These are phyloP conservation scores for Spergularia bocconei DNA, from an alignment of 148 eudicot genomes.

Conservation along the genomic window DNA sequence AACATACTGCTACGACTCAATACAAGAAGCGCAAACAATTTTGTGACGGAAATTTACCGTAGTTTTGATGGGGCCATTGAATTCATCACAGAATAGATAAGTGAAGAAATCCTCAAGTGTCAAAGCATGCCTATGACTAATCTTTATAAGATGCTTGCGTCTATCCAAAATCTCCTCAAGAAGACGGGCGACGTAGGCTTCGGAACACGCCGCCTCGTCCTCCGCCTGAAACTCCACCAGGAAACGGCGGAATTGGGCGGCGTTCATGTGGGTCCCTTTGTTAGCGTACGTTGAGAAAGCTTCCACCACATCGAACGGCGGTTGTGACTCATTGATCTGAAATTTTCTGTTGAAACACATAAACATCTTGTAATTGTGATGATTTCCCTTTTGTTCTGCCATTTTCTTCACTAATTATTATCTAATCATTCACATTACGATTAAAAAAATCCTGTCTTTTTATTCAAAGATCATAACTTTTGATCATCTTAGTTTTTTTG, in stretches of 20 bases:
- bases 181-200: slow-evolving; percentile 39
- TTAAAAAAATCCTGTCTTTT: background rate
- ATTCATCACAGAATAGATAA: slow-evolving; percentile 57
- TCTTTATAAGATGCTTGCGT: slow-evolving; percentile 30
- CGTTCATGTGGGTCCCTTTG: slow-evolving; percentile 37
- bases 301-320: slow-evolving; percentile 70
- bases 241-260: slow-evolving; percentile 53
- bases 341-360: slow-evolving; percentile 76
- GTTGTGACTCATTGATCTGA: slow-evolving; percentile 54
- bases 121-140: slow-evolving; percentile 27
- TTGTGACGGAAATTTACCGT: slow-evolving; percentile 37
- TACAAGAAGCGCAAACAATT: too few relatives aligned
- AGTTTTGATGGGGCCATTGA: slow-evolving; percentile 56
- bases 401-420: background rate
- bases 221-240: slow-evolving; percentile 62
- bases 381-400: slow-evolving; percentile 19
- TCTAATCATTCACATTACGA: background rate
- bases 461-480: background rate
- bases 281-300: slow-evolving; percentile 49
- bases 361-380: slow-evolving; percentile 71
- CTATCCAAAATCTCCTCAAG: slow-evolving; percentile 36
- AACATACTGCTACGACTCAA: too few relatives aligned
- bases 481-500: background rate
- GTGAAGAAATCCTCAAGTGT: slow-evolving; percentile 68
- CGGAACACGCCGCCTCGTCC: slow-evolving; percentile 25